Evolutionary conservation across 2,329 filamentous ascomycete species (phyloP), one percentile per base, ranked within the genome.

Genomic region (Talaromyces sp.): DNA sequence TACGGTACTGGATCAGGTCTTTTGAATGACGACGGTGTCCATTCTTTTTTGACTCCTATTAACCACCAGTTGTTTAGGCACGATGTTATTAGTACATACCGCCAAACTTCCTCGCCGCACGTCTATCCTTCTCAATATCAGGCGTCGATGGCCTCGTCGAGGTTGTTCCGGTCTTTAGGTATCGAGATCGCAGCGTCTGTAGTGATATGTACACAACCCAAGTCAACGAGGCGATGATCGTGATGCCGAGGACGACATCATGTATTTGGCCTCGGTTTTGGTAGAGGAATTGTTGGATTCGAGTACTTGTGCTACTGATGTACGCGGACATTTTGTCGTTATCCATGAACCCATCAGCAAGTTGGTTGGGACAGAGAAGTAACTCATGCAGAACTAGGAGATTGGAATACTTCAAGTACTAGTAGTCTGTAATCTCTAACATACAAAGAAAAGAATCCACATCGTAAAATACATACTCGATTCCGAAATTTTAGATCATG

Each of bases 1-100:
- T 89, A 90, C 0, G 88, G 83, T 0, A 73, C 55, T 4, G 86
- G 83, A 0, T 74, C 69, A 1, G 87, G 86, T 2, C 84, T 77
- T 60, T 79, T 78, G 76, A 87, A 91, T 54, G 74, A 64, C 11
- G 77, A 79, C 0, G 84, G 80, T 4, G 65, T 71, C 85, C 85
- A 89, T 74, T 80, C 80, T 75, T 52, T 31, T 22, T n/a, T 33
- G n/a, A 56, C 21, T 58, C 43, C 13, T 59, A 17, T 28, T 13
- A 48, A 13, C n/a, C 9, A n/a, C 13, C n/a, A 28, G 9, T 17
- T 5, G 25, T 41, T 22, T 13, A 19, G 4, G 19, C 1, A 31
- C 4, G 11, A 8, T 8, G 37, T 11, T 21, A 5, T 13, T 17
- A 43, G 11, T n/a, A 43, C 15, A 15, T 72, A 82, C 81, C 78